Conservation (phyloP, 108 stramenopile genomes). For the Stephanodiscus minutulus region DNA sequence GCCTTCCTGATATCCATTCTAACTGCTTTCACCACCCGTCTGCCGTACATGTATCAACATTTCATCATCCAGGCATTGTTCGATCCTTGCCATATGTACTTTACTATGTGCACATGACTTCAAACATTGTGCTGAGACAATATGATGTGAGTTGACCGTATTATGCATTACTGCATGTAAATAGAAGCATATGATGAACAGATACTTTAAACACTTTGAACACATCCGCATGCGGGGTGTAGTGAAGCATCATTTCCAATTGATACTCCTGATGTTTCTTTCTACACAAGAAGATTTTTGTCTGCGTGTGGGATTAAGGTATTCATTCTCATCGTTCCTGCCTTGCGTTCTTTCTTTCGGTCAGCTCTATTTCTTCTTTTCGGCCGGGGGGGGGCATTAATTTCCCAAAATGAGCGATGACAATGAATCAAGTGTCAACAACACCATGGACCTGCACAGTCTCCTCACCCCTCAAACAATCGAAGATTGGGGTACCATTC, state of each 20-base stretch:
- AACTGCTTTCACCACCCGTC: background rate
- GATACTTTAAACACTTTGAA: conserved; percentile 53
- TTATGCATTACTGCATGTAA: background rate
- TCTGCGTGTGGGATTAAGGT: background rate
- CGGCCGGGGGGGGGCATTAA: background rate
- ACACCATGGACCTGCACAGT: conserved; percentile 9
- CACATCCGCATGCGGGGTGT: conserved; percentile 9
- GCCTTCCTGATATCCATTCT: background rate
- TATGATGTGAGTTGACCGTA: background rate
- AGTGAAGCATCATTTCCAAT: conserved; percentile 38
- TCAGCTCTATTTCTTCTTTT: background rate
- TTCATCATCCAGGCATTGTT: background rate
- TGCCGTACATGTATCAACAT: background rate
- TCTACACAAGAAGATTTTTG: background rate
- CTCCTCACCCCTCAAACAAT: conserved; percentile 23
- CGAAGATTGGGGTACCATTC: conserved; percentile 18
- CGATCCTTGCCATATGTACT: background rate
- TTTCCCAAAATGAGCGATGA: conserved; percentile 8
- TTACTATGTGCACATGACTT: background rate
- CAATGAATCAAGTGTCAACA: background rate
- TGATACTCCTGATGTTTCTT: conserved; percentile 48
- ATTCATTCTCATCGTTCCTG: background rate
- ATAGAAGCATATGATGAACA: conserved; percentile 40
- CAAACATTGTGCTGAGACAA: background rate
- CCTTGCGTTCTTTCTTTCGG: background rate